Evolutionary conservation across 2,329 filamentous ascomycete species (phyloP).

Genomic region (Podosphaera leucotricha): DNA sequence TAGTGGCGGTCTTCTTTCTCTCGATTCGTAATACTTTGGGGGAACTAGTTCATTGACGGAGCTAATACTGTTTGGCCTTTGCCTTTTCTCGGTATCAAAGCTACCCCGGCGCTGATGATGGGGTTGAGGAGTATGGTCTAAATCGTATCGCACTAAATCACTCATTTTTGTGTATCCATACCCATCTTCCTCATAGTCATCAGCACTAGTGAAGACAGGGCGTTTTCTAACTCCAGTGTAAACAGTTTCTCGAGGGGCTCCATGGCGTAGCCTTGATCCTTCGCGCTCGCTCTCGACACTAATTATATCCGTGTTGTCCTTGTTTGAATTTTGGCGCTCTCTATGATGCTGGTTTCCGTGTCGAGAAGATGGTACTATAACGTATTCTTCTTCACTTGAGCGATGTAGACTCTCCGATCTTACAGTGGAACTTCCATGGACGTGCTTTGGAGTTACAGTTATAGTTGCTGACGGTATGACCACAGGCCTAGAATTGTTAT

Average conservation of each 20-base stretch:
- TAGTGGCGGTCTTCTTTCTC: slow-evolving; percentile 32
- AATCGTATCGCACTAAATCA: slow-evolving; percentile 36
- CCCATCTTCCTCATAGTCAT: slow-evolving; percentile 30
- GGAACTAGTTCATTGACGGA: slow-evolving; percentile 12
- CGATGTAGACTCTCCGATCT: slow-evolving; percentile 26
- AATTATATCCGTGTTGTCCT: slow-evolving; percentile 25
- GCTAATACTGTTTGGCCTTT: slow-evolving; percentile 12
- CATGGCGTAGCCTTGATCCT: slow-evolving; percentile 6
- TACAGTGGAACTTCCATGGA: slow-evolving; percentile 13
- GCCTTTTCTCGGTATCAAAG: slow-evolving; percentile 22
- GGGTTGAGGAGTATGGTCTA: slow-evolving; percentile 24
- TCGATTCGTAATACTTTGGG: slow-evolving; percentile 18
- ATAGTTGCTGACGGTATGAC: slow-evolving; percentile 28
- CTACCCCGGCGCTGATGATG: slow-evolving; percentile 27
- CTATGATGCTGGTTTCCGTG: slow-evolving; percentile 14
- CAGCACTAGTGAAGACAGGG: slow-evolving; percentile 15
- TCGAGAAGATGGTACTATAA: slow-evolving; percentile 33
- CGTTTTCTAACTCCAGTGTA: slow-evolving; percentile 9
- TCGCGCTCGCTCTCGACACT: slow-evolving; percentile 9
- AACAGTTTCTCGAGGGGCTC: slow-evolving; percentile 6
- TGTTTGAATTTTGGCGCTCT: slow-evolving; percentile 23
- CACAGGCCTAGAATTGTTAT: slow-evolving; percentile 26
- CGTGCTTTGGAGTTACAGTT: slow-evolving; percentile 17
- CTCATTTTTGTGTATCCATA: slow-evolving; percentile 41
- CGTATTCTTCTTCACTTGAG: slow-evolving; percentile 28